A percentile compares a stretch with the other conserved stretches of the same genome.
phyloP scores from a whole-genome alignment of 257 asterid species.

The Ehretia macrophylla region DNA sequence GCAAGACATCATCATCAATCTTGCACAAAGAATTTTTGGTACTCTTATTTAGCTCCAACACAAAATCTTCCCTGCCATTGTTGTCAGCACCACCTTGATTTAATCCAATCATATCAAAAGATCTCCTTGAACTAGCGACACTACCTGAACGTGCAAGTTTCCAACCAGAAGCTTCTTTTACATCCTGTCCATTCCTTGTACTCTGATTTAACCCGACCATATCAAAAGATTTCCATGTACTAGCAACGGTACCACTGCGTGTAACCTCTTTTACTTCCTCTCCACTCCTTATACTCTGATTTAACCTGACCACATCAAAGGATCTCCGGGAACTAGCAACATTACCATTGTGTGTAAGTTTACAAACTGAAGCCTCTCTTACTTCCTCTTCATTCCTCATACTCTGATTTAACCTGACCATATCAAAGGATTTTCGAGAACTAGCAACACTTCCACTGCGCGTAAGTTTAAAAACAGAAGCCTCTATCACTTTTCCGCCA shows the following conservation, averaged over 20 bases:
- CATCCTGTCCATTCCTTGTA: neutral
- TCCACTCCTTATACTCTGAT: neutral
- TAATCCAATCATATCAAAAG: conserved; percentile 19
- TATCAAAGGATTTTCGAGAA: conserved; percentile 53
- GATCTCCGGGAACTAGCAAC: neutral
- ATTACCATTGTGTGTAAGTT: neutral
- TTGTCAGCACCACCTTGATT: neutral
- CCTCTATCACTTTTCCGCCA: neutral
- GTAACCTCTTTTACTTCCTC: neutral
- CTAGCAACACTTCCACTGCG: conserved; percentile 41
- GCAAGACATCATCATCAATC: conserved; percentile 40
- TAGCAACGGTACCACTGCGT: neutral
- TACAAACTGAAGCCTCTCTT: conserved; percentile 20
- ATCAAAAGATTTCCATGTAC: neutral
- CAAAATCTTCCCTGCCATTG: conserved; percentile 35
- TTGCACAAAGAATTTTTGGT: conserved; percentile 13
- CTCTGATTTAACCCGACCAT: neutral
- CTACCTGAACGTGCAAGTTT: neutral
- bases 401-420: conserved; percentile 33
- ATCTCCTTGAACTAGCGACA: neutral
- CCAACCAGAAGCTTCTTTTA: neutral
- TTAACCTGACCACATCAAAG: neutral
- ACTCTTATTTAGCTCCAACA: conserved; percentile 43
- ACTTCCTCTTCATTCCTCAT: conserved; percentile 40
- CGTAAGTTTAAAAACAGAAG: neutral